Evolutionary conservation across 169 alveolate genomes (phyloP), one percentile per base, ranked within the genome.

Genomic region (Eimeria praecox): DNA sequence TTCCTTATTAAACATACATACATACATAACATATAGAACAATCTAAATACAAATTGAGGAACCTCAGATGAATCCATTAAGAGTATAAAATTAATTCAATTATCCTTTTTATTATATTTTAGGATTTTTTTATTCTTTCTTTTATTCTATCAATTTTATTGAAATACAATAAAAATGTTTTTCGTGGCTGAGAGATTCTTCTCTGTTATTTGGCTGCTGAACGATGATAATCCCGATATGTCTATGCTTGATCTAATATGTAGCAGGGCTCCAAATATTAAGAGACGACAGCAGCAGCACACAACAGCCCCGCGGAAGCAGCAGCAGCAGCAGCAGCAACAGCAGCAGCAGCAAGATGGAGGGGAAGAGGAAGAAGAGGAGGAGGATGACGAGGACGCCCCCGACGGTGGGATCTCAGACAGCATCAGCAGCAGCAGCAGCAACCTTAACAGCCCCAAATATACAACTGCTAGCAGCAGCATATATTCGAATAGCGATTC

Each of bases 181-280:
- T 89, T 10, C 77, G 71, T 89, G 22, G 52, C 80, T 0, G 94
- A 89, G 56, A 86, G 94, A 6, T 89, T 69, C 75, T 89, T 89
- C 54, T 64, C 94, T 46, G 88, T 89, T 27, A 49, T 69, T 44
- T 89, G 94, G 94, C 35, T 89, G 77, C 94, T 89, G 42, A 66
- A 69, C 42, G 94, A 89, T 24, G 87, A 89, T 77, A 89, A 89
- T 62, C 86, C 73, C 40, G 77, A 69, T n/a, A 44, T 69, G 44
- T 89, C 94, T 16, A 89, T 89, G 94, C 87, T 89, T 14, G 94
- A 89, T 18, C 87, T 89, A 18, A 66, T 89, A n/a, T 89, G 87
- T 56, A 75, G 54, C 71, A 42, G 94, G 71, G 89, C 8, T 64
- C 89, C 89, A n/a, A 44, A 64, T n/a, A 56, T n/a, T n/a, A n/a